A percentile compares a stretch with the other conserved stretches of the same genome.
phyloP scores from a whole-genome alignment of 495 filamentous ascomycete species.

The Coniosporium apollinis region DNA sequence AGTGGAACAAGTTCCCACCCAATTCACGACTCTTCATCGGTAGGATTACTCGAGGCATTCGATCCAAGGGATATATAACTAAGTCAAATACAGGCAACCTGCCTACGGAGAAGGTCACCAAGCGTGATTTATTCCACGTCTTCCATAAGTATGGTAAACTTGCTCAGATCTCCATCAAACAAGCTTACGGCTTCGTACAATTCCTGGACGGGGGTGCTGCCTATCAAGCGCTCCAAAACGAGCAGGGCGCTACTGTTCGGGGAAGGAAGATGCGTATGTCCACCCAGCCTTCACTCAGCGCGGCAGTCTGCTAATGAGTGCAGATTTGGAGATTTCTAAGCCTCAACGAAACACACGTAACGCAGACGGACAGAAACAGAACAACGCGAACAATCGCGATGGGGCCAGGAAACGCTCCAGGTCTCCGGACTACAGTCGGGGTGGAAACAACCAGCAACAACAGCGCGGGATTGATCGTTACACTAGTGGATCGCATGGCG shows the following conservation, averaged over 20 bases:
- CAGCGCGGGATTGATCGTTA: constrained; percentile 18
- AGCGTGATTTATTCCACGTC: constrained; percentile 78
- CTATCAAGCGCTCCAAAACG: constrained; percentile 48
- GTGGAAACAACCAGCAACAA: constrained; percentile 3
- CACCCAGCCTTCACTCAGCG: not conserved
- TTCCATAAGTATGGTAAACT: constrained; percentile 77
- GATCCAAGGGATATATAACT: not conserved
- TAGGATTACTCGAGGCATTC: constrained; percentile 18
- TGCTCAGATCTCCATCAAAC: constrained; percentile 91
- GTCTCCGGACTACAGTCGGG: constrained; percentile 51
- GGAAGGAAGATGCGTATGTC: constrained; percentile 85
- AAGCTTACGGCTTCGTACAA: constrained; percentile 93
- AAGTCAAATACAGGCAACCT: constrained; percentile 49
- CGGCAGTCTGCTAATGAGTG: constrained; percentile 5
- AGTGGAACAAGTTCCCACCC: constrained; percentile 84
- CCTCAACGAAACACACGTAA: constrained; percentile 63
- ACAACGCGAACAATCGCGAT: constrained; percentile 23
- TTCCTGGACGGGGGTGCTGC: constrained; percentile 66
- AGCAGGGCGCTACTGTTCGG: constrained; percentile 63
- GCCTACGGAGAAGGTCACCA: constrained; percentile 81
- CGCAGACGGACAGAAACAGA: constrained; percentile 25
- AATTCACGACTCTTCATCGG: constrained; percentile 84
- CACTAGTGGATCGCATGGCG: constrained; percentile 15
- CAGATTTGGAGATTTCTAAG: constrained; percentile 90
- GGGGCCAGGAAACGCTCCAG: constrained; percentile 39